These are phyloP conservation scores for Xylaria castorea DNA, from an alignment of 495 filamentous ascomycete genomes.

Conservation along the genomic window DNA sequence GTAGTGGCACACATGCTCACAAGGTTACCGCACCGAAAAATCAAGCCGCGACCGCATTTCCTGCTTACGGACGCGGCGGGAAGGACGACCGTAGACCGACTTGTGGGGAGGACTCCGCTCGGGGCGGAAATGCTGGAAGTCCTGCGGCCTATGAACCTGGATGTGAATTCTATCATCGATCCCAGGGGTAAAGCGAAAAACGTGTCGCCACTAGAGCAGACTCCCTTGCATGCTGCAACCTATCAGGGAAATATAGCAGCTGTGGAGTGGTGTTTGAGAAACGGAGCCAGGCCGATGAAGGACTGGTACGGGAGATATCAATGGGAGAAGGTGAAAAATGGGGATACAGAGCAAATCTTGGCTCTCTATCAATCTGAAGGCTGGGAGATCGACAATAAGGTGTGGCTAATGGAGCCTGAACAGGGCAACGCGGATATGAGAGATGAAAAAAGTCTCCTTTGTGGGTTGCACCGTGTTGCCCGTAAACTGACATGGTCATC, in stretches of 20 bases:
- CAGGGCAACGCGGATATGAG: background rate
- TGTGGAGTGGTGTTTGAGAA: slow-evolving; percentile 1
- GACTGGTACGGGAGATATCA: slow-evolving; percentile 3
- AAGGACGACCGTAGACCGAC: background rate
- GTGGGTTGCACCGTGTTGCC: background rate
- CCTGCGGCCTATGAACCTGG: slow-evolving; percentile 4
- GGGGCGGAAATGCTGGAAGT: slow-evolving; percentile 2
- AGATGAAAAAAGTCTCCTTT: background rate
- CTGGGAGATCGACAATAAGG: background rate
- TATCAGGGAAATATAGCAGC: background rate
- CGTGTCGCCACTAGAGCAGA: background rate
- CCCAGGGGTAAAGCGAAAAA: slow-evolving; percentile 5
- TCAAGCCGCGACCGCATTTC: slow-evolving; percentile 17
- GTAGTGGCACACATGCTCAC: slow-evolving; percentile 11
- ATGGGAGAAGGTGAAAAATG: slow-evolving; percentile 4
- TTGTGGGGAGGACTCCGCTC: background rate
- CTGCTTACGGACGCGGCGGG: slow-evolving; percentile 1
- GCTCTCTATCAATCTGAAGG: slow-evolving; percentile 5
- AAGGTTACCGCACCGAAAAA: background rate
- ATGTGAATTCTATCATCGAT: slow-evolving; percentile 10
- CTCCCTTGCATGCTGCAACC: background rate
- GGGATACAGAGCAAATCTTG: background rate
- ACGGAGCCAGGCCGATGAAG: slow-evolving; percentile 6
- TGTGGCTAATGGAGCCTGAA: background rate
- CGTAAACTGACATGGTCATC: background rate